Conservation (phyloP, 2,329 filamentous ascomycete species). For the Diplodia intermedia region DNA sequence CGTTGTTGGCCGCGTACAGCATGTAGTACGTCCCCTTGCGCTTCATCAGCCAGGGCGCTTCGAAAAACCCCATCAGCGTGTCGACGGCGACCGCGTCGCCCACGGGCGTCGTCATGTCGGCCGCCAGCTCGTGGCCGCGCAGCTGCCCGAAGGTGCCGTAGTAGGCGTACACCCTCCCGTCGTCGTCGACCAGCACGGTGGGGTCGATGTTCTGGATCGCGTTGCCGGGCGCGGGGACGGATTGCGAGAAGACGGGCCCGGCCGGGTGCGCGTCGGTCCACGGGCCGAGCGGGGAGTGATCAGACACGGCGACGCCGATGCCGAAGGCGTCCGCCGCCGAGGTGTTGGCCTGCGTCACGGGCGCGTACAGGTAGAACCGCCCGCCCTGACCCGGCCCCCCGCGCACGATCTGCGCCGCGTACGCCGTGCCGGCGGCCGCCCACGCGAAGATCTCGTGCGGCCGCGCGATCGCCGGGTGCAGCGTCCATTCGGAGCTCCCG, state of each 20-base stretch:
- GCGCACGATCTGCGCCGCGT: constrained; percentile 48
- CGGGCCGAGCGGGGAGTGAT: constrained; percentile 44
- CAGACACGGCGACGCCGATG: constrained; percentile 50
- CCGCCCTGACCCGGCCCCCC: constrained; percentile 46
- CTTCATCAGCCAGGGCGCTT: constrained; percentile 52
- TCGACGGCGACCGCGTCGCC: constrained; percentile 37
- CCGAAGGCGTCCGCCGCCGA: constrained; percentile 46
- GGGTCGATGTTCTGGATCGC: constrained; percentile 53
- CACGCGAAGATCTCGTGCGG: constrained; percentile 47
- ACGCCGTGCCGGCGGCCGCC: constrained; percentile 46
- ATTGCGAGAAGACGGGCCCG: constrained; percentile 49
- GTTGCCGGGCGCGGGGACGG: constrained; percentile 43
- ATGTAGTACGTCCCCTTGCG: constrained; percentile 49
- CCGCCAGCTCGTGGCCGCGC: constrained; percentile 45
- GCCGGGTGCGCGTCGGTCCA: constrained; percentile 47
- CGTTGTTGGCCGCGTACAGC: constrained; percentile 52
- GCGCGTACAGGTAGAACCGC: constrained; percentile 50
- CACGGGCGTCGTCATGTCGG: constrained; percentile 49
- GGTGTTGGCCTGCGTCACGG: constrained; percentile 42
- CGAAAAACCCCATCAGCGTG: constrained; percentile 47
- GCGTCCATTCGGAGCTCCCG: constrained; percentile 42
- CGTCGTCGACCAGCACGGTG: constrained; percentile 49
- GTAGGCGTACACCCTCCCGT: constrained; percentile 48
- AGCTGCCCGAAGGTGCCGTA: constrained; percentile 51
- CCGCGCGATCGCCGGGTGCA: constrained; percentile 43